Conservation (phyloP, 2,329 filamentous ascomycete genomes). For the Fusarium phyllophilum region DNA sequence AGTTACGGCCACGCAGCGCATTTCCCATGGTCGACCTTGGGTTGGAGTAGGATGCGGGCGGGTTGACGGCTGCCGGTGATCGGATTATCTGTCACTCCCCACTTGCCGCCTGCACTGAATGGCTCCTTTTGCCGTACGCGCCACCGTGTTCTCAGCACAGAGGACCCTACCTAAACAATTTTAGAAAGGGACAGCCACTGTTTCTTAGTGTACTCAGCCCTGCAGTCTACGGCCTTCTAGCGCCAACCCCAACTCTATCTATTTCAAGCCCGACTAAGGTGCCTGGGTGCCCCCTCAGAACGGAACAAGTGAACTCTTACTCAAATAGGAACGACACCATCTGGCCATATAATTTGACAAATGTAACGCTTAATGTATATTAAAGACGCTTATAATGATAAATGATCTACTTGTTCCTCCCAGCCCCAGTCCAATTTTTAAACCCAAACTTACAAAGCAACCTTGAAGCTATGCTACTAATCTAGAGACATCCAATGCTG, state of each 20-base stretch:
- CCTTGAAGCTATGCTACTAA: not conserved
- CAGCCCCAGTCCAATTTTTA: conserved; percentile 2
- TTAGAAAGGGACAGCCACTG: conserved; percentile 25
- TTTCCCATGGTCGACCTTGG: conserved; percentile 12
- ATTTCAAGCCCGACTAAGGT: not conserved
- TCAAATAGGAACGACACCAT: not conserved
- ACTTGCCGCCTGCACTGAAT: conserved; percentile 32
- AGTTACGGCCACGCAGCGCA: conserved; percentile 47
- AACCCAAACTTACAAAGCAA: conserved; percentile 7
- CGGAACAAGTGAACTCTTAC: not conserved
- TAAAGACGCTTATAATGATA: conserved; percentile 10
- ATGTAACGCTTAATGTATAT: conserved; percentile 10
- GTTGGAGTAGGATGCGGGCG: conserved; percentile 3
- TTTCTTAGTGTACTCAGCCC: conserved; percentile 31
- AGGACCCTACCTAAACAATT: conserved; percentile 12
- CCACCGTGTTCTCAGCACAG: conserved; percentile 49
- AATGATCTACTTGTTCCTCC: conserved; percentile 9
- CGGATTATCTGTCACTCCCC: conserved; percentile 50
- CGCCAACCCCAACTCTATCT: not conserved
- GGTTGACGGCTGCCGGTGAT: conserved; percentile 40
- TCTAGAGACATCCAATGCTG: not conserved
- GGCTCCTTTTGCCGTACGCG: conserved; percentile 40
- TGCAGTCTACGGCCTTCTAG: conserved; percentile 28
- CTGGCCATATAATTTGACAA: not conserved
- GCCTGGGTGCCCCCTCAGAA: not conserved